Conservation (phyloP, 2,329 filamentous ascomycete genomes). For the Aspergillus latus region DNA sequence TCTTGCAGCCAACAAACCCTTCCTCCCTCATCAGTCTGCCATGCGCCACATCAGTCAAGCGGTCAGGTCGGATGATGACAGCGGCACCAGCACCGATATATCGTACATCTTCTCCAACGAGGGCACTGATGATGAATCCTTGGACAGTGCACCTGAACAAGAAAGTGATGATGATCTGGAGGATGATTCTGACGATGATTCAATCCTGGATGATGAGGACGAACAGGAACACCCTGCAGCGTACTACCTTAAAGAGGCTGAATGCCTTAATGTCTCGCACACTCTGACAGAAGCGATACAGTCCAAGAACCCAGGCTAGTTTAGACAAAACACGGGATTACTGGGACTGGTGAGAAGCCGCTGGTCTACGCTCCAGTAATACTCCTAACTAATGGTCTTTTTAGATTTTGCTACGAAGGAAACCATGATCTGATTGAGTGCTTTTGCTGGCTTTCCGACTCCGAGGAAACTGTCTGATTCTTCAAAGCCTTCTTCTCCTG, state of each 20-base stretch:
- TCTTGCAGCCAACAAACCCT: neutral
- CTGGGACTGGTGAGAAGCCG: constrained; percentile 24
- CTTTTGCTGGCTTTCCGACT: constrained; percentile 26
- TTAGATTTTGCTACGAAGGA: constrained; percentile 25
- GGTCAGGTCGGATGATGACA: neutral
- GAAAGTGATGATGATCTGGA: neutral
- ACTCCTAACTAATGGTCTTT: constrained; percentile 13
- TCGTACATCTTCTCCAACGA: neutral
- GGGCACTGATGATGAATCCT: neutral
- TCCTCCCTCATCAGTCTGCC: neutral
- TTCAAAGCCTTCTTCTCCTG: constrained; percentile 27
- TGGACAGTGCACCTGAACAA: neutral
- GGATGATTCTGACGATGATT: neutral
- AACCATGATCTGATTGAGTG: constrained; percentile 21
- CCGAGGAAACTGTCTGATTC: constrained; percentile 29
- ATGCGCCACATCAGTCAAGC: neutral
- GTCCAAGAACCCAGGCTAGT: constrained; percentile 24
- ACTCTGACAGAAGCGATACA: constrained; percentile 31
- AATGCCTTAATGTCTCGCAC: constrained; percentile 27
- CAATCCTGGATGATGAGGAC: constrained; percentile 12
- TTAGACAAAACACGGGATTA: constrained; percentile 27
- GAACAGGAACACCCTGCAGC: constrained; percentile 18
- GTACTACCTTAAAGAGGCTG: constrained; percentile 26
- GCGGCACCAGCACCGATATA: neutral
- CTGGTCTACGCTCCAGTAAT: neutral